phyloP scores from a whole-genome alignment of 1,139 yeast genomes.

The Scheffersomyces segobiensis region DNA sequence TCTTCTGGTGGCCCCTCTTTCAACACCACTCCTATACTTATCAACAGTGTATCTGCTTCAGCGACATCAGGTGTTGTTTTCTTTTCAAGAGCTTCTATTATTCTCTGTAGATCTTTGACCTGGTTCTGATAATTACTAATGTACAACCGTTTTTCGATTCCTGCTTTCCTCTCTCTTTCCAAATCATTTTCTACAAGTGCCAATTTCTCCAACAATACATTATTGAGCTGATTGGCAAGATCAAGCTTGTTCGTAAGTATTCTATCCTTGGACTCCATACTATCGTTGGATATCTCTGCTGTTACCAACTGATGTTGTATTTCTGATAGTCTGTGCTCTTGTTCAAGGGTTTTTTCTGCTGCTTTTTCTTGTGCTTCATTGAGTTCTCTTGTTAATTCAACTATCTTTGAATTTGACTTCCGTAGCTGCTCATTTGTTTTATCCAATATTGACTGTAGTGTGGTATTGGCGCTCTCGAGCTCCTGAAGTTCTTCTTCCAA shows the following conservation, averaged over 20 bases:
- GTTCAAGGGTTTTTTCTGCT: constrained; percentile 14
- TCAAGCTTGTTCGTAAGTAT: constrained; percentile 32
- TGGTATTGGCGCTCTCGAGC: constrained; percentile 28
- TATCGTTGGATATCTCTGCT: constrained; percentile 43
- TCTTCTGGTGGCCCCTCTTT: constrained; percentile 34
- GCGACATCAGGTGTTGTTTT: background rate
- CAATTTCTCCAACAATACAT: constrained; percentile 42
- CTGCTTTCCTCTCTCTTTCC: constrained; percentile 32
- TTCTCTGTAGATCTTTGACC: constrained; percentile 21
- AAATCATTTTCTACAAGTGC: constrained; percentile 45
- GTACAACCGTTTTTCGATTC: constrained; percentile 32
- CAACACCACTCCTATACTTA: constrained; percentile 33
- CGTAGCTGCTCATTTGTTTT: constrained; percentile 15
- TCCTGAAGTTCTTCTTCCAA: constrained; percentile 43
- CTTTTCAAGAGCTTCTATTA: constrained; percentile 10
- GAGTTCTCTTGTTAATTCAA: constrained; percentile 22
- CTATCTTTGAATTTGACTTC: constrained; percentile 12
- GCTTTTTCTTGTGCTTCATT: constrained; percentile 21
- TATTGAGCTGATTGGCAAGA: constrained; percentile 37
- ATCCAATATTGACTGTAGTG: constrained; percentile 17
- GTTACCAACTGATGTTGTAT: constrained; percentile 37
- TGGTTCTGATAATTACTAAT: constrained; percentile 40
- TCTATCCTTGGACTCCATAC: constrained; percentile 42
- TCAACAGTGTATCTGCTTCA: constrained; percentile 27
- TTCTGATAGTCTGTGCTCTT: constrained; percentile 20